These are phyloP conservation scores for Fraxinus nigra DNA, from an alignment of 305 asterid species.

Conservation along the genomic window DNA sequence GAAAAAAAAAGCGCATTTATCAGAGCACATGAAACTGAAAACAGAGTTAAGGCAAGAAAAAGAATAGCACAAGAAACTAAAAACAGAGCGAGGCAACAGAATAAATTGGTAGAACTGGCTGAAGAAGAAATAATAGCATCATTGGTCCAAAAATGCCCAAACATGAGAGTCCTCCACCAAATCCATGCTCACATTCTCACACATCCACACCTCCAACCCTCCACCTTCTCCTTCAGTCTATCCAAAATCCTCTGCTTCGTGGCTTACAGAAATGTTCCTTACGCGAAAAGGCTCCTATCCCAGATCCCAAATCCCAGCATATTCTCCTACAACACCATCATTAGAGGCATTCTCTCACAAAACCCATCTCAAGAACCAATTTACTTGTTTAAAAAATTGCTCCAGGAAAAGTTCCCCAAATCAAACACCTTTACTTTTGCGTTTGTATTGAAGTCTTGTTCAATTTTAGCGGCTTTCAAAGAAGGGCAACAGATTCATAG, in stretches of 20 bases:
- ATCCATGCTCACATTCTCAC: conserved; percentile 62
- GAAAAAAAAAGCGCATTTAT: no score
- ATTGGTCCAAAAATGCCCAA: conserved; percentile 59
- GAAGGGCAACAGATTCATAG: conserved; percentile 68
- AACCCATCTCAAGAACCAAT: conserved; percentile 45
- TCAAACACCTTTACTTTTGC: conserved; percentile 62
- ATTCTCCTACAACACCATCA: conserved; percentile 57
- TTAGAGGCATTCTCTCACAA: conserved; percentile 47
- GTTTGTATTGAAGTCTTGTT: conserved; percentile 59
- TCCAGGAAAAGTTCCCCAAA: conserved; percentile 36
- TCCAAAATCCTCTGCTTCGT: conserved; percentile 61
- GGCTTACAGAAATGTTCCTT: conserved; percentile 51
- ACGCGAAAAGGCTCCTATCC: conserved; percentile 42
- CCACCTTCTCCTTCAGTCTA: conserved; percentile 45
- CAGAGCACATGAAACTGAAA: no score
- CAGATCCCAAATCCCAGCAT: conserved; percentile 50
- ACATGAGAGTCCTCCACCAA: conserved; percentile 55
- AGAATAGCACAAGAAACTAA: no score
- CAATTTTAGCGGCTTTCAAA: conserved; percentile 40
- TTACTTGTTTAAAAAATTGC: conserved; percentile 41
- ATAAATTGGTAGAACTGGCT: conserved; percentile 32
- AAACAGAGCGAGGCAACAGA: background rate
- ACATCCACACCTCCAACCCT: conserved; percentile 33
- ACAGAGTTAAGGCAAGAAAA: no score
- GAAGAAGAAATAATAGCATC: conserved; percentile 49